Evolutionary conservation across 2,329 filamentous ascomycete species (phyloP).

Genomic region (Leptographium wingfieldii): DNA sequence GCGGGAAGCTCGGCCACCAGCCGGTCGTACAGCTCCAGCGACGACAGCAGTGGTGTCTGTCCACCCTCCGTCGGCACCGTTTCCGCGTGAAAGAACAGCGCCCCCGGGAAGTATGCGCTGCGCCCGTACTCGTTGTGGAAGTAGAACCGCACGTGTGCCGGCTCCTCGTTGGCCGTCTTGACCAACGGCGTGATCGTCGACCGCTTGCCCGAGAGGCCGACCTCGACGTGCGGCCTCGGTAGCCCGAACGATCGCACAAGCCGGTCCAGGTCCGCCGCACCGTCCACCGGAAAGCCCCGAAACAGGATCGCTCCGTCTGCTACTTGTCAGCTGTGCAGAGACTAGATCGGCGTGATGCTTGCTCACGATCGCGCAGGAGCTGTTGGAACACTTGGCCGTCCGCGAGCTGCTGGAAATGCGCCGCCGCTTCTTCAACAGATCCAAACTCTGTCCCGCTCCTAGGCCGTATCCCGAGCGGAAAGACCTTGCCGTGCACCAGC

Average conservation of each 20-base stretch:
- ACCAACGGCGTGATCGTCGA: slow-evolving; percentile 1
- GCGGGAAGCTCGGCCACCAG: slow-evolving; percentile 5
- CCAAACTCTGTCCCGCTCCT: background rate
- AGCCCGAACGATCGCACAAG: slow-evolving; percentile 5
- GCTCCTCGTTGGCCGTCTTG: slow-evolving; percentile 10
- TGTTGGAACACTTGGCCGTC: background rate
- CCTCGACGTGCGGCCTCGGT: slow-evolving; percentile 4
- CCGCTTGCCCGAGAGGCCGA: slow-evolving; percentile 7
- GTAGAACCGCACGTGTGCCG: slow-evolving; percentile 5
- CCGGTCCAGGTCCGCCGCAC: background rate
- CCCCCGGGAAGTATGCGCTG: slow-evolving; percentile 6
- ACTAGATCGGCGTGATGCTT: too few species aligned
- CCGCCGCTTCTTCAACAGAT: background rate
- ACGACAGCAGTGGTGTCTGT: slow-evolving; percentile 9
- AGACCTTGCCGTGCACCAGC: background rate
- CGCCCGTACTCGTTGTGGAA: slow-evolving; percentile 10
- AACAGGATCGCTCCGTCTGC: slow-evolving; percentile 6
- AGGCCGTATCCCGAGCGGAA: background rate
- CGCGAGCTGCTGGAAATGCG: background rate
- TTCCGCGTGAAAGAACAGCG: slow-evolving; percentile 9
- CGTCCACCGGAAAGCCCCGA: slow-evolving; percentile 4
- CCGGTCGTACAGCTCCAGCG: slow-evolving; percentile 8
- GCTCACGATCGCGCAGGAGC: background rate
- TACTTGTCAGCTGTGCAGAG: background rate
- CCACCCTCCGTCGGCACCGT: slow-evolving; percentile 5